Evolutionary conservation across 306 rosid species (phyloP).

Genomic region (Potentilla sterilis): DNA sequence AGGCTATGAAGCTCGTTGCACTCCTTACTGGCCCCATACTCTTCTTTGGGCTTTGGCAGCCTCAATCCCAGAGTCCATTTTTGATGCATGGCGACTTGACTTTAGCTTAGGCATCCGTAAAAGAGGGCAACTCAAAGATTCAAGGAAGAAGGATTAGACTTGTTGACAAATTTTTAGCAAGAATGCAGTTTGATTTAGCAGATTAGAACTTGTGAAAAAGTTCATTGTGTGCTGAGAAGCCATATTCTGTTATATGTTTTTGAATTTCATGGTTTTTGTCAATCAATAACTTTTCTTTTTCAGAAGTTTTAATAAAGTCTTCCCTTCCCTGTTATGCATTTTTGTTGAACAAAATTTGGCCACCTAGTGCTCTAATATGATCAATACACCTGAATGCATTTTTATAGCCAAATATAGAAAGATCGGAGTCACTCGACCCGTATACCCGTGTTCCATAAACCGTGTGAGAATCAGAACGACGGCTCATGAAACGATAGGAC

Average conservation of each 20-base stretch:
- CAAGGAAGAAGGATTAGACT: slow-evolving; percentile 56
- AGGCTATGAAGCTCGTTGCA: slow-evolving; percentile 91
- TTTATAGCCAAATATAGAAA: background rate
- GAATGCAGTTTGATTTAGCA: slow-evolving; percentile 15
- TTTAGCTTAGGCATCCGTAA: slow-evolving; percentile 65
- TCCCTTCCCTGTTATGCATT: background rate
- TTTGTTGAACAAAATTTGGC: background rate
- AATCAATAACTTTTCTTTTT: background rate
- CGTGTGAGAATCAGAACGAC: background rate
- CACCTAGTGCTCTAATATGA: background rate
- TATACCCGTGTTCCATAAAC: background rate
- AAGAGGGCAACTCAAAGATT: slow-evolving; percentile 82
- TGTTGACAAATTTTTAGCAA: background rate
- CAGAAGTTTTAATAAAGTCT: background rate
- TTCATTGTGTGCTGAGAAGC: slow-evolving; percentile 6
- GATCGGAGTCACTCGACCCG: background rate
- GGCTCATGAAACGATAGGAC: no score
- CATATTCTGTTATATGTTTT: background rate
- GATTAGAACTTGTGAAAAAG: slow-evolving; percentile 12
- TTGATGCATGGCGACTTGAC: slow-evolving; percentile 77
- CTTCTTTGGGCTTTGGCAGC: slow-evolving; percentile 67
- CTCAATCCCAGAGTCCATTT: slow-evolving; percentile 56
- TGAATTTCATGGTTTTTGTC: background rate
- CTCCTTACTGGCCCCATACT: slow-evolving; percentile 93
- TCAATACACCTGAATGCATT: background rate